Evolutionary conservation across 2,329 filamentous ascomycete species (phyloP).

Genomic region (Fusarium sarcochroum): DNA sequence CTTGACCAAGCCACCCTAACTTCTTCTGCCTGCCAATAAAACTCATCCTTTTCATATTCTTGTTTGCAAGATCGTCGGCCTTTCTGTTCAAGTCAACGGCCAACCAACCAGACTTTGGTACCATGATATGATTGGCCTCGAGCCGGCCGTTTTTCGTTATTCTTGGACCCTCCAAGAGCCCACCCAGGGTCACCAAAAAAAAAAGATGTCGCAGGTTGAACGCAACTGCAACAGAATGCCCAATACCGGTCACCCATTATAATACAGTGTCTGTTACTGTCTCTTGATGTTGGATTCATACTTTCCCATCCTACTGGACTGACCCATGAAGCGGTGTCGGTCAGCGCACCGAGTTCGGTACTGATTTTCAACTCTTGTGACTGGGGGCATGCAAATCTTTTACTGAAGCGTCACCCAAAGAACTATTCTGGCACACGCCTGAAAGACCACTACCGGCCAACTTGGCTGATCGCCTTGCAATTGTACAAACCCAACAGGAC

Average conservation of each 20-base stretch:
- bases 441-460: conserved; percentile 23
- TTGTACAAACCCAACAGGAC: conserved; percentile 25
- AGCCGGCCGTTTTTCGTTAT: conserved; percentile 22
- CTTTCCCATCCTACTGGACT: not conserved
- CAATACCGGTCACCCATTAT: conserved; percentile 9
- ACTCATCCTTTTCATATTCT: conserved; percentile 4
- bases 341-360: conserved; percentile 33
- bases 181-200: conserved; percentile 22
- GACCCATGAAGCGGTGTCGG: conserved; percentile 36
- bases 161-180: conserved; percentile 21
- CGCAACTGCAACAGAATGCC: conserved; percentile 26
- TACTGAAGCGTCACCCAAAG: conserved; percentile 24
- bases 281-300: not conserved
- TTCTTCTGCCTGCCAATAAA: conserved; percentile 11
- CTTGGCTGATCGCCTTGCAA: conserved; percentile 19
- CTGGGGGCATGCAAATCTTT: conserved; percentile 35
- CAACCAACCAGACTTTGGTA: conserved; percentile 18
- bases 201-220: conserved; percentile 34
- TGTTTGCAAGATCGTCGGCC: conserved; percentile 23
- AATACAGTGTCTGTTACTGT: conserved; percentile 37
- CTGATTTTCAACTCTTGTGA: conserved; percentile 36
- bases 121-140: conserved; percentile 22
- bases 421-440: conserved; percentile 23
- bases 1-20: conserved; percentile 12
- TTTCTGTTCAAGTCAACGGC: conserved; percentile 4